Percentiles rank a stretch among this genome's conserved stretches.
Evolutionary conservation across 2,329 filamentous ascomycete species (phyloP).

Genomic region (Aspergillus luchuensis): DNA sequence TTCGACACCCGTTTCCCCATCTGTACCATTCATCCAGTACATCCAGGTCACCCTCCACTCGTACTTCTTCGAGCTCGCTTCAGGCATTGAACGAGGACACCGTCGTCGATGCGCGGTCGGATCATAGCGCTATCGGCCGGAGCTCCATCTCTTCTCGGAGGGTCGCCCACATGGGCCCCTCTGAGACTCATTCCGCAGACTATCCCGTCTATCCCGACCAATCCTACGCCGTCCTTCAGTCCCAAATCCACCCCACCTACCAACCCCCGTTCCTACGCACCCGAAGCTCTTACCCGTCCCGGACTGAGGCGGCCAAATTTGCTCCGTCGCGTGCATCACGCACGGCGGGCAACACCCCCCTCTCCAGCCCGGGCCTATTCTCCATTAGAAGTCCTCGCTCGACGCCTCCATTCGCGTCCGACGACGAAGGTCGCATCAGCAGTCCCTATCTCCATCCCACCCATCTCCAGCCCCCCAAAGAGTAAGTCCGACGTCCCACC

Average conservation of each 20-base stretch:
- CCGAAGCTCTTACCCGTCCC: slow-evolving; percentile 48
- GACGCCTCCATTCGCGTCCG: slow-evolving; percentile 37
- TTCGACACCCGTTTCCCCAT: slow-evolving; percentile 37
- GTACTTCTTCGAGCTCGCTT: slow-evolving; percentile 47
- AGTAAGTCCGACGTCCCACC: slow-evolving; percentile 55
- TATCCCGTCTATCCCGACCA: slow-evolving; percentile 52
- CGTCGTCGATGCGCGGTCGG: slow-evolving; percentile 40
- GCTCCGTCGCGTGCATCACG: slow-evolving; percentile 34
- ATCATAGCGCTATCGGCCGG: slow-evolving; percentile 28
- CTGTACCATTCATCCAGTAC: slow-evolving; percentile 39
- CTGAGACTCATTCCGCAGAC: slow-evolving; percentile 31
- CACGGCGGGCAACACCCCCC: slow-evolving; percentile 51
- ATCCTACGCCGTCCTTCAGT: slow-evolving; percentile 50
- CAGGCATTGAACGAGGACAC: slow-evolving; percentile 44
- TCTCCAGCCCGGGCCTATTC: slow-evolving; percentile 51
- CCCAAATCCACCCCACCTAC: slow-evolving; percentile 45
- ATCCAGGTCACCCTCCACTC: slow-evolving; percentile 40
- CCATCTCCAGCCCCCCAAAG: slow-evolving; percentile 72
- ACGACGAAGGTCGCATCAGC: slow-evolving; percentile 43
- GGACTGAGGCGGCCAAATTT: slow-evolving; percentile 29
- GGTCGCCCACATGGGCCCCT: slow-evolving; percentile 31
- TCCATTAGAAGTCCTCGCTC: slow-evolving; percentile 37
- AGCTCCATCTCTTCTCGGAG: slow-evolving; percentile 27
- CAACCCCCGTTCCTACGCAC: slow-evolving; percentile 44
- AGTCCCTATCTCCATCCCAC: slow-evolving; percentile 70